Percentiles rank a stretch among this genome's conserved stretches.
These are phyloP conservation scores for Stemphylium vesicarium DNA, from an alignment of 2,329 filamentous ascomycete species.

Conservation along the genomic window DNA sequence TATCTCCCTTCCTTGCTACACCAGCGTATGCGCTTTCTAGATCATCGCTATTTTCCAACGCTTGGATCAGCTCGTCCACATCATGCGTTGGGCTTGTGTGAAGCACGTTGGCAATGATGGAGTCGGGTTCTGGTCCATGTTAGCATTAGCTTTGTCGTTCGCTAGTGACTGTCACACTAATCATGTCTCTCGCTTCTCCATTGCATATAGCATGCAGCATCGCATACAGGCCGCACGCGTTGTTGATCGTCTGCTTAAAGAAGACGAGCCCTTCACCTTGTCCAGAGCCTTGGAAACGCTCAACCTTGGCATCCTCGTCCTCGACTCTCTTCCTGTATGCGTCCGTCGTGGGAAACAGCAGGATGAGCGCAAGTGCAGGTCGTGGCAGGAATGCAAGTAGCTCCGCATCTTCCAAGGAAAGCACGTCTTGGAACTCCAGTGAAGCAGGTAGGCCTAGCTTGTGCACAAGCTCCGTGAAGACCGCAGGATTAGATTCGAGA, in stretches of 20 bases:
- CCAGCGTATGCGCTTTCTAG: slow-evolving; percentile 38
- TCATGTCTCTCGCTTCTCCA: slow-evolving; percentile 69
- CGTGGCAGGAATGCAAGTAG: slow-evolving; percentile 84
- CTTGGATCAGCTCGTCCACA: slow-evolving; percentile 19
- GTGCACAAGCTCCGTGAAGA: slow-evolving; percentile 84
- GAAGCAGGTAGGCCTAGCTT: slow-evolving; percentile 76
- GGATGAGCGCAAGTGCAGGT: slow-evolving; percentile 82
- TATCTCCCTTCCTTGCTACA: slow-evolving; percentile 35
- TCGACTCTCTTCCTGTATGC: slow-evolving; percentile 78
- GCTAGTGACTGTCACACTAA: slow-evolving; percentile 54
- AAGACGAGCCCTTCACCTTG: slow-evolving; percentile 80
- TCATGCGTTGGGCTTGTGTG: slow-evolving; percentile 10
- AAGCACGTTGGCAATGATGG: slow-evolving; percentile 22
- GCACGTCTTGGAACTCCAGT: slow-evolving; percentile 85
- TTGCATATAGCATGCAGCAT: slow-evolving; percentile 84
- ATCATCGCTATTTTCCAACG: slow-evolving; percentile 29
- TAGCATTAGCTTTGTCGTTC: neutral
- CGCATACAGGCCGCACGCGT: slow-evolving; percentile 91
- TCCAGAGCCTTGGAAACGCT: slow-evolving; percentile 65
- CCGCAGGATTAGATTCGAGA: slow-evolving; percentile 77
- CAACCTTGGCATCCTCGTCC: slow-evolving; percentile 68
- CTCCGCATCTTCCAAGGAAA: slow-evolving; percentile 80
- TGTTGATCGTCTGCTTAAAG: slow-evolving; percentile 93
- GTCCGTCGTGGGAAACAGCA: slow-evolving; percentile 83
- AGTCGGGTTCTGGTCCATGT: slow-evolving; percentile 16